Base-by-base conservation (phyloP, 2,329 filamentous ascomycete genomes). In the Colletotrichum acutatum region DNA sequence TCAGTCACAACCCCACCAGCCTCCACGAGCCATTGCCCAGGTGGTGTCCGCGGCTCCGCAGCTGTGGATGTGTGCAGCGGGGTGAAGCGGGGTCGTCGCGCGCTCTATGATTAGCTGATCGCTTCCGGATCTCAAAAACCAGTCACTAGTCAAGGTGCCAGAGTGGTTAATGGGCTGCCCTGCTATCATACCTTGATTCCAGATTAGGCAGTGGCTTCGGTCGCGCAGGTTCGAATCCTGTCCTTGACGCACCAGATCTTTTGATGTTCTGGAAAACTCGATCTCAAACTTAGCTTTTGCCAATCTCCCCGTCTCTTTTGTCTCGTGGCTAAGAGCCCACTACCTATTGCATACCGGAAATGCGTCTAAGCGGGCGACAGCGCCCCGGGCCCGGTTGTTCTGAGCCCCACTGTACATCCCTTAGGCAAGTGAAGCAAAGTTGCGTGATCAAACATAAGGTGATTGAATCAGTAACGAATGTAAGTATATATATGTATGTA, bases 161-260 rank as follows among this genome's bases (percentile, higher is more conserved):
- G 53, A 56, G 53, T 56, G 53, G 53, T 56, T 56, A 56, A 56
- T 56, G 53, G 53, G 53, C 53, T 56, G 53, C 53, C 53, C 53
- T 56, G 53, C 53, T 56, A 56, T 56, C 26, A 56, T 7, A 56
- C 5, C 24, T 28, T 28, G 26, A 56, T 56, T 26, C 12, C 53
- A 28, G 53, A 24, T 28, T 16, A 56, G 53, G 53, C 53, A 56
- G 53, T 56, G 53, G 53, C 53, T 56, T 56, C 53, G 53, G 53
- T 56, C 53, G 53, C 53, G 53, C 53, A 56, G 53, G 53, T 56
- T 28, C 53, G 53, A 56, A 56, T 56, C 53, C 53, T 56, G 53
- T 56, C 53, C 53, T 56, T 56, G 53, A 56, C 53, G 53, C 3
- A 11, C 4, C 0, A 49, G 6, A 24, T 11, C 14, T 26, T 54